These are phyloP conservation scores for Apiospora pterosperma DNA, from an alignment of 2,329 filamentous ascomycete genomes.

Conservation along the genomic window DNA sequence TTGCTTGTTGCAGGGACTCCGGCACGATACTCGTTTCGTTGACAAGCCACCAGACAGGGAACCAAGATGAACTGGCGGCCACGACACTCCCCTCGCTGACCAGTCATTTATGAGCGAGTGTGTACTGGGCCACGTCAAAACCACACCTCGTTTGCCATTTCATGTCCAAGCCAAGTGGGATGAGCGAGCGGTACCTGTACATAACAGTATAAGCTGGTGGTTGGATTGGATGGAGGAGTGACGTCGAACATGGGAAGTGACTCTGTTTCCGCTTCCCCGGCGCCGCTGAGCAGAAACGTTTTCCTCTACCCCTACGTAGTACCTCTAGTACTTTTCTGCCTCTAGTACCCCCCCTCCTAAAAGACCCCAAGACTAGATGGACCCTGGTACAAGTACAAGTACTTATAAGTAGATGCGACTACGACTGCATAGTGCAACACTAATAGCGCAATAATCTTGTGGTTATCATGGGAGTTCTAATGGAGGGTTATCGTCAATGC, in stretches of 20 bases:
- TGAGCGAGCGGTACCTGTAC: not conserved
- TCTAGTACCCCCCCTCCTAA: not conserved
- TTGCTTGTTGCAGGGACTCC: not conserved
- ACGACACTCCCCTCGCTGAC: not conserved
- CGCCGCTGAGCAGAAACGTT: conserved; percentile 5
- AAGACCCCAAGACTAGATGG: not conserved
- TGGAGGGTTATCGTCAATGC: no score
- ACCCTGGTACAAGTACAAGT: not conserved
- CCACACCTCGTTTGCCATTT: not conserved
- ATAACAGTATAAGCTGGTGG: not conserved
- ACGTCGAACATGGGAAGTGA: conserved; percentile 2
- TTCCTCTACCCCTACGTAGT: no score
- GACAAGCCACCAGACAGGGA: conserved; percentile 1
- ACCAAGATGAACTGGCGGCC: not conserved
- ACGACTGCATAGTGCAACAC: no score
- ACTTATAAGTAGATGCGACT: no score
- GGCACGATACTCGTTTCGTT: not conserved
- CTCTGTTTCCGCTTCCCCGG: conserved; percentile 6
- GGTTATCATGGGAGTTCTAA: no score
- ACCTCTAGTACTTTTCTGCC: no score
- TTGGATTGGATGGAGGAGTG: not conserved
- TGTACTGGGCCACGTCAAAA: not conserved
- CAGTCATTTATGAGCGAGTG: not conserved
- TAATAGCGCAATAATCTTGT: no score
- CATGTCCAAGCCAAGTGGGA: not conserved